Percentiles rank a stretch among this genome's conserved stretches.
Evolutionary conservation across 495 filamentous ascomycete species (phyloP).

Genomic region (Xeromyces bisporus): DNA sequence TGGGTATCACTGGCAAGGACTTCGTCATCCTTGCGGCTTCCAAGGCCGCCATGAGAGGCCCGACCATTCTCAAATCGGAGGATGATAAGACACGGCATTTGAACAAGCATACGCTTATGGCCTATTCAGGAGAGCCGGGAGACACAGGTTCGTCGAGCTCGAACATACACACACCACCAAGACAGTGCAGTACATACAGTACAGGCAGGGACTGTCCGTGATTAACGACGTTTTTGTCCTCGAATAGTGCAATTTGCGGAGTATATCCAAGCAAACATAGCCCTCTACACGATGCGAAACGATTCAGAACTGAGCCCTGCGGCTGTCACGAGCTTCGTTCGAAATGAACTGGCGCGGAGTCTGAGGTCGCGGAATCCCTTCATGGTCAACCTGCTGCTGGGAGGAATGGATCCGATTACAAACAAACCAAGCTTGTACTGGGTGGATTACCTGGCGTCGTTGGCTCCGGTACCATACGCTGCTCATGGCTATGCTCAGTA

Average conservation of each 20-base stretch:
- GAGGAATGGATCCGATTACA: constrained; percentile 77
- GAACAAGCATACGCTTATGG: constrained; percentile 88
- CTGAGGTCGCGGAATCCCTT: constrained; percentile 85
- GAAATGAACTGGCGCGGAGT: constrained; percentile 75
- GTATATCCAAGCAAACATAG: constrained; percentile 95
- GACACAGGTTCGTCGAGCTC: constrained; percentile 58
- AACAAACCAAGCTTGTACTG: constrained; percentile 83
- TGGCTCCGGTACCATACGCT: constrained; percentile 80
- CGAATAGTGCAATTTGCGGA: constrained; percentile 89
- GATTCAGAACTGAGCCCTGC: constrained; percentile 74
- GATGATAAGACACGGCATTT: constrained; percentile 91
- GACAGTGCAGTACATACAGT: too few relatives aligned
- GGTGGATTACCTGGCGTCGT: constrained; percentile 87
- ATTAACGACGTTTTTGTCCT: constrained; percentile 16
- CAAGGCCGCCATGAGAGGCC: constrained; percentile 93
- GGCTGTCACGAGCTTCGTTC: constrained; percentile 80
- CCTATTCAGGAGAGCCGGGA: constrained; percentile 90
- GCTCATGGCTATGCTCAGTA: constrained; percentile 97
- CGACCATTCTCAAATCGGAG: constrained; percentile 84
- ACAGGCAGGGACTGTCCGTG: neutral
- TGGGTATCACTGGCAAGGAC: constrained; percentile 97
- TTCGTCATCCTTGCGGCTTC: constrained; percentile 95
- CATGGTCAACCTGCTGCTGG: constrained; percentile 87
- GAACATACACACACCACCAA: too few relatives aligned
- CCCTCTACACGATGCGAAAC: constrained; percentile 97